Conservation (phyloP, 768 basidiomycete species). For the Kwoniella mangroviensis region DNA sequence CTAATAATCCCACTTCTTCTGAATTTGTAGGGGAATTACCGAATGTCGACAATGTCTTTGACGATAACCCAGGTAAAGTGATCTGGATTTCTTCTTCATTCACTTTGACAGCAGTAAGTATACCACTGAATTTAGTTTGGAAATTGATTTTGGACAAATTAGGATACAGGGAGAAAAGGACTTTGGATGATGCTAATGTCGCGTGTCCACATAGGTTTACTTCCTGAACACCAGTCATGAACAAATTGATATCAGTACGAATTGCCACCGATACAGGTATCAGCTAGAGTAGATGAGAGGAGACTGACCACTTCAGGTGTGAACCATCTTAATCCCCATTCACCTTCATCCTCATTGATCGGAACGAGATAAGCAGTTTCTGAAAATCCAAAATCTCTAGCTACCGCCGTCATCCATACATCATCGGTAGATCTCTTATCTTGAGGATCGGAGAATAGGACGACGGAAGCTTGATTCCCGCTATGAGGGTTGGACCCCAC, state of each 20-base stretch:
- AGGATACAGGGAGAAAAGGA: constrained; percentile 36
- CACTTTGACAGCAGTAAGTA: constrained; percentile 19
- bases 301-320: constrained; percentile 32
- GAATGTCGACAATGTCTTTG: neutral
- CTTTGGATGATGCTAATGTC: constrained; percentile 35
- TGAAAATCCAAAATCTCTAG: constrained; percentile 39
- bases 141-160: constrained; percentile 12
- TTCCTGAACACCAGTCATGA: constrained; percentile 25
- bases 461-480: constrained; percentile 45
- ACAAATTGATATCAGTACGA: neutral
- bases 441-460: constrained; percentile 20
- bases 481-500: constrained; percentile 23
- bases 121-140: constrained; percentile 30
- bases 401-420: constrained; percentile 25
- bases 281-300: neutral
- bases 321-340: constrained; percentile 42
- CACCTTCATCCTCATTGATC: constrained; percentile 11
- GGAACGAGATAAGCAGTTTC: constrained; percentile 44
- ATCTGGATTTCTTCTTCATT: constrained; percentile 22
- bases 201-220: constrained; percentile 43
- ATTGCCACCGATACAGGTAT: neutral
- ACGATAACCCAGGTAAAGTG: constrained; percentile 21
- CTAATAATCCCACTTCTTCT: neutral
- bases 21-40: neutral
- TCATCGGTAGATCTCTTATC: constrained; percentile 22